Percentiles rank a stretch among this genome's conserved stretches.
Conservation (phyloP, 345 rosid species). For the Ceriops zippeliana region DNA sequence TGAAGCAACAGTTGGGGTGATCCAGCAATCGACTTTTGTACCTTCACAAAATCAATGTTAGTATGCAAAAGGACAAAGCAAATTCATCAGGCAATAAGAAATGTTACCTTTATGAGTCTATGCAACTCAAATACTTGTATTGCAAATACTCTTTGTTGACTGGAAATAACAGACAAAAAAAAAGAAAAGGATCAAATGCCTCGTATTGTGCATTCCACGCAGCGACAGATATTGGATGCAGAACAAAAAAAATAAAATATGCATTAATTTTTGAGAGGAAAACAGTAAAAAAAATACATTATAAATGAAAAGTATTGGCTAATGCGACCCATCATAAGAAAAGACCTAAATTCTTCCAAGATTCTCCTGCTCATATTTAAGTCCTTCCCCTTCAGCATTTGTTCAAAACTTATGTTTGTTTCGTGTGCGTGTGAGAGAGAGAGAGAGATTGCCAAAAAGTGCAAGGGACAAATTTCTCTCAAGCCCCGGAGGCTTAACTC, state of each 20-base stretch:
- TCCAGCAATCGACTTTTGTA: constrained; percentile 25
- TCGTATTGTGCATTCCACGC: not conserved
- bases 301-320: not conserved
- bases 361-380: not conserved
- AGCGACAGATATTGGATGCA: not conserved
- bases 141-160: constrained; percentile 29
- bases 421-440: no score
- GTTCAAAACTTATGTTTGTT: not conserved
- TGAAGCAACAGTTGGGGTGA: constrained; percentile 18
- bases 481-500: no score
- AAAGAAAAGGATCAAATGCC: constrained; percentile 15
- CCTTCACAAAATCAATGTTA: constrained; percentile 15
- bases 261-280: not conserved
- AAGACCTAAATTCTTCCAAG: not conserved
- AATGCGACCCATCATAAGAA: not conserved
- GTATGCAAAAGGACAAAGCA: constrained; percentile 2
- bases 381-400: not conserved
- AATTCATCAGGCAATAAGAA: constrained; percentile 7
- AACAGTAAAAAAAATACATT: not conserved
- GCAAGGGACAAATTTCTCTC: no score
- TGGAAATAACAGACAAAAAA: constrained; percentile 22
- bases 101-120: constrained; percentile 17
- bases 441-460: no score
- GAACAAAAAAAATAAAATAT: not conserved
- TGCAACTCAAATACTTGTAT: constrained; percentile 31